Percentiles rank a stretch among this genome's conserved stretches.
phyloP scores from a whole-genome alignment of 768 basidiomycete species.

The Lactarius psammicola region DNA sequence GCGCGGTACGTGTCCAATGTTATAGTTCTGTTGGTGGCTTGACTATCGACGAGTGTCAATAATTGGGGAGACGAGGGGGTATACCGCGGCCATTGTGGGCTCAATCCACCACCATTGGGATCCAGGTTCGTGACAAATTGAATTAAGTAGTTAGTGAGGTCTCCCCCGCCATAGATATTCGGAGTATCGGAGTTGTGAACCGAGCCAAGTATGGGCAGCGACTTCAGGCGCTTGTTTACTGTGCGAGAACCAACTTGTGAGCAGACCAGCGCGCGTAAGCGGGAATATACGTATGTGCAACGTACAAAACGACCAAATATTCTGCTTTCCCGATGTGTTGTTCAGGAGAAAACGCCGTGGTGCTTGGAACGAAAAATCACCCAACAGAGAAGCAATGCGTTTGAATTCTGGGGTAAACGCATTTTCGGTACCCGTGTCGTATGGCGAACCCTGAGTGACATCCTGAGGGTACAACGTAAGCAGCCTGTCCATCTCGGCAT shows the following conservation, averaged over 20 bases:
- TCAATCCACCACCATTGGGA: conserved; percentile 31
- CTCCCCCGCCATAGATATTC: conserved; percentile 8
- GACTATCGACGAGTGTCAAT: conserved; percentile 25
- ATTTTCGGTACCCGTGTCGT: conserved; percentile 31
- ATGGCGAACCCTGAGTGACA: conserved; percentile 33
- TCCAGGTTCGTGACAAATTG: conserved; percentile 33
- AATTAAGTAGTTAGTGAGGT: conserved; percentile 27
- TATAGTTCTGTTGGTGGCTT: conserved; percentile 3
- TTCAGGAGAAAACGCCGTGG: conserved; percentile 40
- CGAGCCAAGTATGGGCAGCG: conserved; percentile 33
- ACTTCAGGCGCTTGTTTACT: conserved; percentile 40
- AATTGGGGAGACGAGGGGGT: conserved; percentile 7
- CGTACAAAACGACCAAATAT: conserved; percentile 39
- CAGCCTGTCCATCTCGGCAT: conserved; percentile 17
- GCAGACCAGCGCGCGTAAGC: background rate
- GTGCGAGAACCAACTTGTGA: conserved; percentile 2
- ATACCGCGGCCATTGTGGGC: conserved; percentile 25
- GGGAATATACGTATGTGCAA: conserved; percentile 3
- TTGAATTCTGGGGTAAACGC: conserved; percentile 41
- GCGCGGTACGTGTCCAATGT: conserved; percentile 29
- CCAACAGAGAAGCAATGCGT: conserved; percentile 40
- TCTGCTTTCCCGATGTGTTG: conserved; percentile 35
- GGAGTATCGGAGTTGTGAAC: conserved; percentile 21
- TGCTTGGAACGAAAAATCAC: conserved; percentile 39
- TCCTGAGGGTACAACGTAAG: conserved; percentile 24